These are phyloP conservation scores for Fistulinella prunicolor DNA, from an alignment of 768 basidiomycete species.

Conservation along the genomic window DNA sequence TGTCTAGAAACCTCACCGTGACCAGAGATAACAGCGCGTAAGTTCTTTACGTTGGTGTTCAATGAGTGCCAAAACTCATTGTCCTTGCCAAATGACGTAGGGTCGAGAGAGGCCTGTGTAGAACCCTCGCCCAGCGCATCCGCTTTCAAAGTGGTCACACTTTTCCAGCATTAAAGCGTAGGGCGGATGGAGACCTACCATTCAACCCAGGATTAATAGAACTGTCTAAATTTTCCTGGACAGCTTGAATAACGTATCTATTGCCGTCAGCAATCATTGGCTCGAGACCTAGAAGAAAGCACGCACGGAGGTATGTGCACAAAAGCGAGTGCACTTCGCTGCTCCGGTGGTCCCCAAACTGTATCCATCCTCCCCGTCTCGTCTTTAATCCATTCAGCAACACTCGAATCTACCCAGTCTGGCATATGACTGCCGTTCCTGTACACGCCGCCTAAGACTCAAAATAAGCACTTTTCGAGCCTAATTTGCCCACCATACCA, in stretches of 20 bases:
- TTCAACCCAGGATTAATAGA: constrained; percentile 42
- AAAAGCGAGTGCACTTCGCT: constrained; percentile 60
- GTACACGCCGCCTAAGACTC: constrained; percentile 45
- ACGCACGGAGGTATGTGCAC: constrained; percentile 75
- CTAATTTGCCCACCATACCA: not conserved
- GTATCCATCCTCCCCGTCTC: constrained; percentile 54
- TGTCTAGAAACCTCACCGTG: constrained; percentile 47
- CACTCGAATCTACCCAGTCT: constrained; percentile 68
- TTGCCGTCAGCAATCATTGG: not conserved
- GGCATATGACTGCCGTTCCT: constrained; percentile 45
- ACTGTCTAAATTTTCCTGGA: constrained; percentile 36
- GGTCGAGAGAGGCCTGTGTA: constrained; percentile 50
- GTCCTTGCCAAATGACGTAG: constrained; percentile 45
- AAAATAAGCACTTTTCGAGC: constrained; percentile 3
- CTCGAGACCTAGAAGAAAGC: not conserved
- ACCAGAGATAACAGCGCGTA: constrained; percentile 67
- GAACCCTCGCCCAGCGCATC: constrained; percentile 55
- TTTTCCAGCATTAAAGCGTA: not conserved
- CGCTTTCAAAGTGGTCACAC: constrained; percentile 34
- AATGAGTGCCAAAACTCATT: constrained; percentile 60
- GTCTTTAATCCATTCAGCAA: constrained; percentile 56
- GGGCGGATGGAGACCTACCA: constrained; percentile 24
- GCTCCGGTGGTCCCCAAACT: constrained; percentile 54
- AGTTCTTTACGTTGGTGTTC: constrained; percentile 56
- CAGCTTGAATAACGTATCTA: constrained; percentile 30